phyloP scores from a whole-genome alignment of 306 rosid species.

The Rubus idaeus region DNA sequence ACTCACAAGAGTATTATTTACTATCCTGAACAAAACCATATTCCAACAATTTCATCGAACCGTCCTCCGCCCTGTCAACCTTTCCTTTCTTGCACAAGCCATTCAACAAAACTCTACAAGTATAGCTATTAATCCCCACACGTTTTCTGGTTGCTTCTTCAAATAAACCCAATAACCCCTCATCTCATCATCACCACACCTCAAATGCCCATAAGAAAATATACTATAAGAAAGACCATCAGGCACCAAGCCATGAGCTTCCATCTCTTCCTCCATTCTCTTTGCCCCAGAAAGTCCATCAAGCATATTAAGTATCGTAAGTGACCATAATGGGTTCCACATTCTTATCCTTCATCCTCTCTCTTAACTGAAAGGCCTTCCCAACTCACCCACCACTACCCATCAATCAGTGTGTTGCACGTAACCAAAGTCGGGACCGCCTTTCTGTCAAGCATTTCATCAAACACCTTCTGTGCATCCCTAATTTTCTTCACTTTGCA shows the following conservation, averaged over 20 bases:
- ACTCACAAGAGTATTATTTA: conserved; percentile 55
- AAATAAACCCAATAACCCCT: conserved; percentile 29
- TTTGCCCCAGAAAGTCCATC: conserved; percentile 52
- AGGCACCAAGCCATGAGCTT: conserved; percentile 46
- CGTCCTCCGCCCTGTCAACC: conserved; percentile 54
- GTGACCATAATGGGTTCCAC: conserved; percentile 53
- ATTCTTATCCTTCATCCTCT: conserved; percentile 54
- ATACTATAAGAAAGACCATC: conserved; percentile 46
- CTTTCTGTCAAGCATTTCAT: conserved; percentile 51
- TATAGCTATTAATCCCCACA: conserved; percentile 40
- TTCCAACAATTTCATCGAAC: conserved; percentile 48
- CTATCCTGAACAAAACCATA: conserved; percentile 47
- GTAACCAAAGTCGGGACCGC: conserved; percentile 51
- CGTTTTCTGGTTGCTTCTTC: conserved; percentile 37
- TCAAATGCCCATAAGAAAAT: conserved; percentile 47
- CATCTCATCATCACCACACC: conserved; percentile 27
- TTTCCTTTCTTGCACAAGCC: conserved; percentile 67
- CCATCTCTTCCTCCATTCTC: conserved; percentile 70
- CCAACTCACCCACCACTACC: conserved; percentile 61
- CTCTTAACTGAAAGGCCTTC: conserved; percentile 56
- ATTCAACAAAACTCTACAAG: conserved; percentile 50
- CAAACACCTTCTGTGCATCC: conserved; percentile 69
- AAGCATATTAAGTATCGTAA: conserved; percentile 55
- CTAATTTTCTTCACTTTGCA: conserved; percentile 47
- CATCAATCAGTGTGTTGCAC: conserved; percentile 63